These are phyloP conservation scores for Mycena filopes DNA, from an alignment of 768 basidiomycete genomes.

Conservation along the genomic window DNA sequence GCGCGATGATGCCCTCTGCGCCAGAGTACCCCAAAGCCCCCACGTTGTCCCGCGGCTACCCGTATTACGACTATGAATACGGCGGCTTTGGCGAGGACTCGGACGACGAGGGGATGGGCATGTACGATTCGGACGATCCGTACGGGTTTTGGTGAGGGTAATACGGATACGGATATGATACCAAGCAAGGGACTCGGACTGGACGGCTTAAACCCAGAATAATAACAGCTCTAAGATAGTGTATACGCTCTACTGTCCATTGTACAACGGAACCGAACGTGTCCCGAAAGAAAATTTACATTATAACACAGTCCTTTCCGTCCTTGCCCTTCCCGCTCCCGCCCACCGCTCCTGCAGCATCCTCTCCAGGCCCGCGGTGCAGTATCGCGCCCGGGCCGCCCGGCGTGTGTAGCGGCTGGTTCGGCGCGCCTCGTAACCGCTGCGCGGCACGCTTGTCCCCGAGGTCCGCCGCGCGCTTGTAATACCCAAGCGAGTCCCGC, in stretches of 20 bases:
- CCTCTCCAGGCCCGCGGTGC: constrained; percentile 62
- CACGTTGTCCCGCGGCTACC: too few species aligned
- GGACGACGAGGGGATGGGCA: background rate
- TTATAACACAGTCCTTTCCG: constrained; percentile 88
- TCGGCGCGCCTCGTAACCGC: constrained; percentile 74
- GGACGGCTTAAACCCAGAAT: background rate
- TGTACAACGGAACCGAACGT: constrained; percentile 12
- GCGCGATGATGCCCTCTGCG: background rate
- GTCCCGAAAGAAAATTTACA: constrained; percentile 58
- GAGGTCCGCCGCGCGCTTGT: constrained; percentile 89
- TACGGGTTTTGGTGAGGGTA: background rate
- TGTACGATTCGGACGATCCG: background rate
- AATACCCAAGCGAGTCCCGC: constrained; percentile 82
- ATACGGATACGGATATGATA: background rate
- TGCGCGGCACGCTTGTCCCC: constrained; percentile 95
- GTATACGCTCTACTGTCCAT: constrained; percentile 19
- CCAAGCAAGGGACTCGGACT: background rate
- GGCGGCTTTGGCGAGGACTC: background rate
- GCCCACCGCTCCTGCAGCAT: constrained; percentile 42
- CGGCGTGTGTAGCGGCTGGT: constrained; percentile 63
- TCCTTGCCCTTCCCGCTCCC: constrained; percentile 61
- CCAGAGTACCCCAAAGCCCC: background rate
- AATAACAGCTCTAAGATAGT: constrained; percentile 26
- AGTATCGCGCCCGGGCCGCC: constrained; percentile 73
- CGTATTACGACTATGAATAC: background rate